Evolutionary conservation across 768 basidiomycete species (phyloP), one percentile per base, ranked within the genome.

Genomic region (Termitomyces sp.): DNA sequence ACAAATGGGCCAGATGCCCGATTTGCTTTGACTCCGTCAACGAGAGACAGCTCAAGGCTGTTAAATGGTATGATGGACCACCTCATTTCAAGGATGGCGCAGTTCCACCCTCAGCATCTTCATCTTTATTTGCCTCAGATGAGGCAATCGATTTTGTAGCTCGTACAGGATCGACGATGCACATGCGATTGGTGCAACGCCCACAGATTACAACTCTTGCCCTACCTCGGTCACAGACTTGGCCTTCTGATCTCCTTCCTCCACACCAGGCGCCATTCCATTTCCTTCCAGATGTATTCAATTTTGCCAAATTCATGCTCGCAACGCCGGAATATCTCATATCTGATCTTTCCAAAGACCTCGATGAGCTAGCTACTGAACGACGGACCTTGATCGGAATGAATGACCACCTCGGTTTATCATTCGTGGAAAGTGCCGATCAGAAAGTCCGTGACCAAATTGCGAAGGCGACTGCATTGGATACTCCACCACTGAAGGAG

Each of bases 171-270:
- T 81, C 86, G 22, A 76, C 71, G 10, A 75, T 98, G 62, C 82
- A 81, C 45, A 89, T 98, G 90, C 86, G 94, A 20, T 81, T 99
- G 13, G 85, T 99, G 64, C 90, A 93, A 64, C 85, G 96, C 6
- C 96, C 95, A 2, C 92, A 92, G 67, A 94, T 96, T 65, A 94
- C 94, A 4, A 98, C 96, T 0, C 81, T 98, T 35, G 95, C 97
- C 2, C 79, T 99, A 7, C 97, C 97, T 40, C 87, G 93, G 24
- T 95, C 96, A 2, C 66, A 76, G 16, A 92, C 93, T 3, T 99
- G 95, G 95, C 96, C 94, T 2, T 96, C 94, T 1, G 94, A 96
- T 59, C 80, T 95, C 2, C 74, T 97, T 32, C 88, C 92, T 14
- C 90, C 94, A 20, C 92, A 95, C 63, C 88, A 94, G 66, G 92